Evolutionary conservation across 202 grass and related monocot genomes (phyloP).

Genomic region (Setaria italica): DNA sequence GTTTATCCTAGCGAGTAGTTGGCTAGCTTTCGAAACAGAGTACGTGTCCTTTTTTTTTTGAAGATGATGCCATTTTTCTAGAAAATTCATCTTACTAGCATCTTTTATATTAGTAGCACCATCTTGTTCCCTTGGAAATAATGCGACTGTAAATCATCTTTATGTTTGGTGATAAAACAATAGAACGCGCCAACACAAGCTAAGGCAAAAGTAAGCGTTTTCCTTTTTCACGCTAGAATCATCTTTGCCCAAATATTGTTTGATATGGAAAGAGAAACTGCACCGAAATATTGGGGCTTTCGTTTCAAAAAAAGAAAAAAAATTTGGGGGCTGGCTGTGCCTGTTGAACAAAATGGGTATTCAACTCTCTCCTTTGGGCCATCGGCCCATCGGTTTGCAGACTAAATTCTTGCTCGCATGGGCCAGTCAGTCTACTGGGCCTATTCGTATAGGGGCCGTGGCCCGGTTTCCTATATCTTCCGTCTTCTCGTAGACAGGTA

Average conservation of each 20-base stretch:
- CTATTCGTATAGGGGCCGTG: no score
- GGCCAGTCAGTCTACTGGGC: background rate
- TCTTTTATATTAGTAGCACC: background rate
- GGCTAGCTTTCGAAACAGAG: background rate
- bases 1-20: background rate
- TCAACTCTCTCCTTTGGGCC: background rate
- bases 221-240: background rate
- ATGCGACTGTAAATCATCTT: background rate
- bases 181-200: background rate
- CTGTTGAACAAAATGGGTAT: background rate
- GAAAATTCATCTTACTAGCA: background rate
- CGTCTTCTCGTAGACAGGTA: no score
- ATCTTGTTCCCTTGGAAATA: background rate
- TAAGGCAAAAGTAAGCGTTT: background rate
- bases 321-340: no score
- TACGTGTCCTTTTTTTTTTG: background rate
- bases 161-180: background rate
- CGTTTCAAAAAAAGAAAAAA: no score
- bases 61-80: background rate
- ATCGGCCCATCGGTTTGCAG: background rate
- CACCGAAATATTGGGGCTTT: background rate
- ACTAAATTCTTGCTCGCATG: background rate
- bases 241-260: background rate
- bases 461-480: no score
- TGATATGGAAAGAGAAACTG: background rate